Conservation (phyloP, 2,329 filamentous ascomycete genomes). For the Fusarium compactum region DNA sequence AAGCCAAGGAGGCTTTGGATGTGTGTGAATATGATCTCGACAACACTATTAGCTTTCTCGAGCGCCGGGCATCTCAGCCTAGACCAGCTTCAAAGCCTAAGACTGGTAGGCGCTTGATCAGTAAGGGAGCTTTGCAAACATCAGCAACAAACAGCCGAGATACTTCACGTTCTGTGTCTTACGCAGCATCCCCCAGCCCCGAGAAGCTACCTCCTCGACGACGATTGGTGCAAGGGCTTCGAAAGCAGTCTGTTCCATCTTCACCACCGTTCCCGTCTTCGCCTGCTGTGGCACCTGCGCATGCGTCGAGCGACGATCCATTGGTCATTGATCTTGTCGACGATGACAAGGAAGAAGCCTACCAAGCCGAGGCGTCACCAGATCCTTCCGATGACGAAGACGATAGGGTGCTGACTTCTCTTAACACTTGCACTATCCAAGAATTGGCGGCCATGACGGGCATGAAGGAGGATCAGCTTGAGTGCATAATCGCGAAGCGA, state of each 20-base stretch:
- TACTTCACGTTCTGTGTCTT: slow-evolving; percentile 34
- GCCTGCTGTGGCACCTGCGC: slow-evolving; percentile 28
- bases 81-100: slow-evolving; percentile 38
- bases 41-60: slow-evolving; percentile 52
- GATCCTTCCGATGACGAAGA: slow-evolving; percentile 49
- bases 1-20: slow-evolving; percentile 52
- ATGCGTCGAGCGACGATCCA: slow-evolving; percentile 52
- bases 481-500: slow-evolving; percentile 76
- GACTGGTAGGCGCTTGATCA: slow-evolving; percentile 49
- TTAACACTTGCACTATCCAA: slow-evolving; percentile 81
- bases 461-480: slow-evolving; percentile 76
- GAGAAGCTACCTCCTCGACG: slow-evolving; percentile 50
- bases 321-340: slow-evolving; percentile 54
- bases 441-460: slow-evolving; percentile 87
- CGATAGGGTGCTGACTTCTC: slow-evolving; percentile 75
- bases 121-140: slow-evolving; percentile 47
- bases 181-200: slow-evolving; percentile 46
- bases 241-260: slow-evolving; percentile 43
- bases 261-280: slow-evolving; percentile 37
- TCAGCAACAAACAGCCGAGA: slow-evolving; percentile 24
- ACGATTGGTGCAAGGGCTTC: slow-evolving; percentile 55
- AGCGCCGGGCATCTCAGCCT: slow-evolving; percentile 24
- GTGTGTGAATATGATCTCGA: slow-evolving; percentile 52
- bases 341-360: slow-evolving; percentile 59
- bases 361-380: slow-evolving; percentile 53